These are phyloP conservation scores for Trichoderma gamsii DNA, from an alignment of 495 filamentous ascomycete genomes.

Conservation along the genomic window DNA sequence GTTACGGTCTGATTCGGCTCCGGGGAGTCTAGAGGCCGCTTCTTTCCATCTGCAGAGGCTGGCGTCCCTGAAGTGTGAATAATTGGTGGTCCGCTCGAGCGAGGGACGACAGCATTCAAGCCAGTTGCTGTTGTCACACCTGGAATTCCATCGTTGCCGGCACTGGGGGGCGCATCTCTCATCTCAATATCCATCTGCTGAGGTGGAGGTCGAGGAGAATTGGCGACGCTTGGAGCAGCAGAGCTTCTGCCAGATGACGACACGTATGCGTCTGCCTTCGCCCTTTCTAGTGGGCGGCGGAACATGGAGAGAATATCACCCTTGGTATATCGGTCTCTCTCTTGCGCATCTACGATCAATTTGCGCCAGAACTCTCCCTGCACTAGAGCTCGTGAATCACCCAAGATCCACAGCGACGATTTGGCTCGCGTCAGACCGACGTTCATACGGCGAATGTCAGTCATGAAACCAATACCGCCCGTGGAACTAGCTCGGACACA, in stretches of 20 bases:
- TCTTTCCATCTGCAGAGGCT: conserved; percentile 17
- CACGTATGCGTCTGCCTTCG: conserved; percentile 16
- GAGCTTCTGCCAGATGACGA: conserved; percentile 8
- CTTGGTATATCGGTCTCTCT: conserved; percentile 66
- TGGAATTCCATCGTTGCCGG: background rate
- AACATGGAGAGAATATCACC: conserved; percentile 53
- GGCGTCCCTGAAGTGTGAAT: conserved; percentile 10
- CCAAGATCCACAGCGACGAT: conserved; percentile 90
- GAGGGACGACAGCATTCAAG: background rate
- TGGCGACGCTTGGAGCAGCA: conserved; percentile 5
- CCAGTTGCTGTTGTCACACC: background rate
- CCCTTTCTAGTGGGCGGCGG: conserved; percentile 28
- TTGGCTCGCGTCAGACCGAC: conserved; percentile 95
- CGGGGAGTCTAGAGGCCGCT: conserved; percentile 27
- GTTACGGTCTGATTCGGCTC: conserved; percentile 23
- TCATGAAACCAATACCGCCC: conserved; percentile 94
- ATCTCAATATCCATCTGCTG: conserved; percentile 27
- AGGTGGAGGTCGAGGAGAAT: background rate
- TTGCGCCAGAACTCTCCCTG: conserved; percentile 87
- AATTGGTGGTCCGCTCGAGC: conserved; percentile 1
- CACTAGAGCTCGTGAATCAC: conserved; percentile 75
- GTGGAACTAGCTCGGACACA: conserved; percentile 85
- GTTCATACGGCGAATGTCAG: conserved; percentile 98
- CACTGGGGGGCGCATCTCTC: conserved; percentile 20
- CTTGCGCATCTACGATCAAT: conserved; percentile 72